A percentile compares a stretch with the other conserved stretches of the same genome.
Evolutionary conservation across 352 stramenopile species (phyloP).

Genomic region (Phytophthora nicotianae): DNA sequence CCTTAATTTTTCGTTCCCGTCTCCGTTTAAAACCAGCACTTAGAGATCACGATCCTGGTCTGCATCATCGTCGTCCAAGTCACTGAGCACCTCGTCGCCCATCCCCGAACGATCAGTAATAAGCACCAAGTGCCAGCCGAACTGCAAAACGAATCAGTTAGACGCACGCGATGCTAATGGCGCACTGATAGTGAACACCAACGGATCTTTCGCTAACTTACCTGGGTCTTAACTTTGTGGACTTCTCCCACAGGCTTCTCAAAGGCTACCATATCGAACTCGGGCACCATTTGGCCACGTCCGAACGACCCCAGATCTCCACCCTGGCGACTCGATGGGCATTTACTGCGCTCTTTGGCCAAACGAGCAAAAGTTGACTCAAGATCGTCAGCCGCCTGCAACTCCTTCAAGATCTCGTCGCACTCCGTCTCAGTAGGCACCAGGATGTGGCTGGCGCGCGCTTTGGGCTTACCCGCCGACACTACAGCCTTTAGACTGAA

Average conservation of each 20-base stretch:
- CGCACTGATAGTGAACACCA: no score
- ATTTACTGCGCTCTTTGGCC: conserved; percentile 72
- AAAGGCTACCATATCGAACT: conserved; percentile 80
- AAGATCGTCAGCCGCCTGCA: conserved; percentile 55
- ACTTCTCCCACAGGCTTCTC: conserved; percentile 68
- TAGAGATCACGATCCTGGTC: conserved; percentile 33
- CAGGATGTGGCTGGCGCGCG: conserved; percentile 81
- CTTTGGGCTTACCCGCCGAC: conserved; percentile 36
- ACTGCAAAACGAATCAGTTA: conserved; percentile 36
- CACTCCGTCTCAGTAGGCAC: conserved; percentile 63
- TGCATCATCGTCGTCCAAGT: conserved; percentile 26
- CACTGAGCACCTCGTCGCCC: conserved; percentile 28
- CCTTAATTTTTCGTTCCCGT: background rate
- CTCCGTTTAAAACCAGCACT: background rate
- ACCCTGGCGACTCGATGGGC: conserved; percentile 63
- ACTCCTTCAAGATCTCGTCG: conserved; percentile 55
- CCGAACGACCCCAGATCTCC: conserved; percentile 77
- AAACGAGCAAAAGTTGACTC: conserved; percentile 45
- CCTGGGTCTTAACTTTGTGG: conserved; percentile 82
- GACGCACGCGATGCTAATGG: no score
- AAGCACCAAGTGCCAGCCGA: conserved; percentile 85
- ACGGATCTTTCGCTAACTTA: no score
- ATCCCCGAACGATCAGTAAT: conserved; percentile 68
- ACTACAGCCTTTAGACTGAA: conserved; percentile 16
- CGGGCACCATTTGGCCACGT: conserved; percentile 75